Evolutionary conservation across 148 eudicot species (phyloP).

Genomic region (Salicornia ramosissima): DNA sequence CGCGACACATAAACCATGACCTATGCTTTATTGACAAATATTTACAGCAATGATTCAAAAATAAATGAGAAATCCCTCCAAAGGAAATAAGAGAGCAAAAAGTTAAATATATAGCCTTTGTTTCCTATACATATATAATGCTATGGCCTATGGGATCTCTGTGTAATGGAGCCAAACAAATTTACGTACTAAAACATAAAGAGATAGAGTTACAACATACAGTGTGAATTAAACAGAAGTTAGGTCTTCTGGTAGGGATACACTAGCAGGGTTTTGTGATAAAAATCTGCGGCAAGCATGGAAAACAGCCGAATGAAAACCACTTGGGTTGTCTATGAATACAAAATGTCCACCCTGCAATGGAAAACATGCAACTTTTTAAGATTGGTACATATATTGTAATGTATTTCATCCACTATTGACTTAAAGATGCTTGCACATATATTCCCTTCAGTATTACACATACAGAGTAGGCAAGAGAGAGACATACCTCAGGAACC

Average conservation of each 20-base stretch:
- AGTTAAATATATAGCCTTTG: background rate
- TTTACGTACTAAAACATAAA: background rate
- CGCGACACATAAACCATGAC: background rate
- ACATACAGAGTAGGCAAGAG: background rate
- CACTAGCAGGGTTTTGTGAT: slow-evolving; percentile 42
- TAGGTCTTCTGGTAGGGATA: slow-evolving; percentile 66
- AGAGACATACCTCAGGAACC: slow-evolving; percentile 75
- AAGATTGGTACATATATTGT: background rate
- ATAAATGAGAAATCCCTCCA: background rate
- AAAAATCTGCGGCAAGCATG: slow-evolving; percentile 73
- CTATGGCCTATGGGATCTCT: too few relatives aligned
- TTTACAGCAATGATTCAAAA: background rate
- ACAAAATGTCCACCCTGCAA: slow-evolving; percentile 84
- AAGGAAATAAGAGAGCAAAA: background rate
- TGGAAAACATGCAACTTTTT: background rate
- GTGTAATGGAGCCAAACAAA: background rate
- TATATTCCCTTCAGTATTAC: background rate
- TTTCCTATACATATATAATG: slow-evolving; percentile 1
- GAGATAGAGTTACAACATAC: slow-evolving; percentile 21
- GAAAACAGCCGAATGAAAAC: slow-evolving; percentile 78
- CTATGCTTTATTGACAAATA: background rate
- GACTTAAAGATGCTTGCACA: background rate
- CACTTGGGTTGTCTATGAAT: slow-evolving; percentile 68
- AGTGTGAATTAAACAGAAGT: slow-evolving; percentile 36
- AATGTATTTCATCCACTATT: background rate